These are phyloP conservation scores for Hypoxylon fuscum DNA, from an alignment of 495 filamentous ascomycete species.

Conservation along the genomic window DNA sequence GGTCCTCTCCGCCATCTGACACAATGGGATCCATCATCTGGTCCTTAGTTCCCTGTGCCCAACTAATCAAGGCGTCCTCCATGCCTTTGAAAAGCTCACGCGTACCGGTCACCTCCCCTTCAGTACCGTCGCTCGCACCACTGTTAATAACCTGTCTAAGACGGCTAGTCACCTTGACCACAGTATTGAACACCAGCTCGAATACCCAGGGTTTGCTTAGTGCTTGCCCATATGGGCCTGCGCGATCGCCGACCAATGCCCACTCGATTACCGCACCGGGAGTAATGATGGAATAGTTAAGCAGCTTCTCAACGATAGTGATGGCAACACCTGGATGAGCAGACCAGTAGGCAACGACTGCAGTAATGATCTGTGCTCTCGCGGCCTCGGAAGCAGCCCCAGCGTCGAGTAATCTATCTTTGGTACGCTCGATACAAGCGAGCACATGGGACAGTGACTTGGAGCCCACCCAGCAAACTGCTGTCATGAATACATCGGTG, in stretches of 20 bases:
- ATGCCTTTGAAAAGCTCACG: constrained; percentile 80
- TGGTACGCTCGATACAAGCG: constrained; percentile 94
- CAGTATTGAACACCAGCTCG: constrained; percentile 87
- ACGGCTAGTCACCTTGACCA: constrained; percentile 90
- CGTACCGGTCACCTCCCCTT: constrained; percentile 65
- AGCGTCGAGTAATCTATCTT: constrained; percentile 84
- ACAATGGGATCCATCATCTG: constrained; percentile 64
- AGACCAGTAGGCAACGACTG: constrained; percentile 91
- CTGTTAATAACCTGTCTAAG: constrained; percentile 80
- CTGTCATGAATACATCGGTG: constrained; percentile 91
- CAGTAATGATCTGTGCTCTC: constrained; percentile 85
- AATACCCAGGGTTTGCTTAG: constrained; percentile 79
- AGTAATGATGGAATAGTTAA: constrained; percentile 95
- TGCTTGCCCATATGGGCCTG: constrained; percentile 64
- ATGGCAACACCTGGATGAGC: constrained; percentile 93
- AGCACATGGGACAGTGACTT: constrained; percentile 97
- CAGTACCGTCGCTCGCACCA: constrained; percentile 32
- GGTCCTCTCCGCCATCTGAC: constrained; percentile 62
- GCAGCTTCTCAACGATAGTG: constrained; percentile 93
- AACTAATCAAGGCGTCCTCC: constrained; percentile 77
- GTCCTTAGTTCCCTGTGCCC: constrained; percentile 78
- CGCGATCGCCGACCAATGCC: constrained; percentile 71
- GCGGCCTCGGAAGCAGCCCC: constrained; percentile 76
- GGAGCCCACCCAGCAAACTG: constrained; percentile 89
- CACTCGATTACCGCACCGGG: constrained; percentile 86